Base-by-base conservation (phyloP, 306 rosid genomes). In the Canavalia gladiata region DNA sequence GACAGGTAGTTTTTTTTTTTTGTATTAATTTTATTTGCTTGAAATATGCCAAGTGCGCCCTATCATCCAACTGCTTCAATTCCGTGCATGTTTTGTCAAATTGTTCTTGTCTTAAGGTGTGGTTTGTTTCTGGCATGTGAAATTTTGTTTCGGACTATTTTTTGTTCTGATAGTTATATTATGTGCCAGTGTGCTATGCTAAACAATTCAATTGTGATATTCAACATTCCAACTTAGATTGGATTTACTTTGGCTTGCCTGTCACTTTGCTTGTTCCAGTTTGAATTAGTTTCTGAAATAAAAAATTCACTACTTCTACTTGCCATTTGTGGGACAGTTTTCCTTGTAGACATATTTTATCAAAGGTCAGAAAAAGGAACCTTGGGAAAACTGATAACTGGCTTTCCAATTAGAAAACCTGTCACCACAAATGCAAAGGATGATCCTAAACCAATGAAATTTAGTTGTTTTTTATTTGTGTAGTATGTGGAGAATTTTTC, bases 1-100 rank as follows among this genome's bases (percentile, higher is more conserved):
- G 99, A 89, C 97, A 90, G 97, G 99, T 94, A 8, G 56, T 66
- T 25, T 59, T 47, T 18, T 18, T 18, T 18, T 70, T 9, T 62
- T 30, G 39, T 8, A 11, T 68, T 85, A 0, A 13, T 54, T 77
- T 70, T 70, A 63, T 78, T 77, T 78, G 45, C 45, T 82, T 12
- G 58, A 28, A 10, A 63, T 79, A 37, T 58, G 65, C 63, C 8
- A 37, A 46, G 43, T 63, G 50, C 8, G 2, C 75, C 2, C 7
- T 13, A 31, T 78, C 41, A 18, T 63, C 47, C 37, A 51, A 62
- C 6, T 86, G 75, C 25, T 68, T 72, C 66, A 72, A 37, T 65
- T 65, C 43, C 34, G 35, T 65, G 34, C 66, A 29, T 72, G 25
- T 46, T 64, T 37, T 57, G 49, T 58, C 30, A 41, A 73, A 50